phyloP scores from a whole-genome alignment of 257 asterid species.

The Fraxinus quadrangulata region DNA sequence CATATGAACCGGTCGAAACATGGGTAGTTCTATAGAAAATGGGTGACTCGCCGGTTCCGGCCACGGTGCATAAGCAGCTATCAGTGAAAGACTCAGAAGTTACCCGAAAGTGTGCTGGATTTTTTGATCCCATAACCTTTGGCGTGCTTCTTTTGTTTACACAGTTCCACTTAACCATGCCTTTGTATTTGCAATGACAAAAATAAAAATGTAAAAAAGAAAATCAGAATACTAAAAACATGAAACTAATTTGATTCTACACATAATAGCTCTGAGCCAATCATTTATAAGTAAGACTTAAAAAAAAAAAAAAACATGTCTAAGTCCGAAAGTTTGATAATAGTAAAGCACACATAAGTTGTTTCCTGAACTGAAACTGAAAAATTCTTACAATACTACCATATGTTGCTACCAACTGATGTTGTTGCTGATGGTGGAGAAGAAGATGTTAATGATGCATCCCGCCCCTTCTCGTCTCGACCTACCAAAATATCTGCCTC shows the following conservation, averaged over 20 bases:
- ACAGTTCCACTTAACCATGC: no score
- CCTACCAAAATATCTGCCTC: conserved; percentile 23
- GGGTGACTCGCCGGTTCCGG: no score
- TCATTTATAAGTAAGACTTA: neutral
- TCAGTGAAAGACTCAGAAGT: no score
- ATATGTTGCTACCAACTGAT: conserved; percentile 34
- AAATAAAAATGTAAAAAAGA: no score
- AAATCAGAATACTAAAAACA: neutral
- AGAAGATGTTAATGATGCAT: conserved; percentile 31
- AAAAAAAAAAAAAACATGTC: neutral
- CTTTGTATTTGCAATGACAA: no score
- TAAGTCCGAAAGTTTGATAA: neutral
- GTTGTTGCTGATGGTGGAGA: conserved; percentile 47
- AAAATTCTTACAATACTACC: neutral
- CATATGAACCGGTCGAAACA: no score
- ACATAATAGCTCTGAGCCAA: neutral
- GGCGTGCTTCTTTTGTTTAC: no score
- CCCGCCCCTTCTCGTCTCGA: conserved; percentile 32
- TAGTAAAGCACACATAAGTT: no score
- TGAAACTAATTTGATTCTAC: neutral
- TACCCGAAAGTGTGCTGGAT: no score
- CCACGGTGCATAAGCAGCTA: no score
- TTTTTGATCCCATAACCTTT: no score
- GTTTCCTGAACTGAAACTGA: neutral
- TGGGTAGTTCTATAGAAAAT: no score